These are phyloP conservation scores for Quercus tomentella DNA, from an alignment of 331 rosid species.

Conservation along the genomic window DNA sequence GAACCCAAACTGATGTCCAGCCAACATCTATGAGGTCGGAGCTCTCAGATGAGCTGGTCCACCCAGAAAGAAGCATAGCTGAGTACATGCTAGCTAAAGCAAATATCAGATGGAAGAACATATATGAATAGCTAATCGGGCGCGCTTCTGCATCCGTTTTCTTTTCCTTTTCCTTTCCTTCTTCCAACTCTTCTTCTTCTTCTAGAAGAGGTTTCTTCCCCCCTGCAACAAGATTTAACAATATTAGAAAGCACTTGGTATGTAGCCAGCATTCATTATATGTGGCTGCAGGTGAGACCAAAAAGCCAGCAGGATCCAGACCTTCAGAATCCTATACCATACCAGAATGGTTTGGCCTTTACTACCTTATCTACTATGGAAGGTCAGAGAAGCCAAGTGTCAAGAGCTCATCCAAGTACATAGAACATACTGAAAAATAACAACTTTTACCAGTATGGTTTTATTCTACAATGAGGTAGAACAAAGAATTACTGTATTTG, in stretches of 20 bases:
- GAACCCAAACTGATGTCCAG: constrained; percentile 95
- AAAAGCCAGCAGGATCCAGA: neutral
- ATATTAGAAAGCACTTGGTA: neutral
- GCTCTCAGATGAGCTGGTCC: constrained; percentile 76
- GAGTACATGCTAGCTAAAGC: constrained; percentile 96
- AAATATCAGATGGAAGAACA: constrained; percentile 92
- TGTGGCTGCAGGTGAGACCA: neutral
- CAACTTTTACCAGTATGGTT: neutral
- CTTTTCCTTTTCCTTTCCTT: constrained; percentile 48
- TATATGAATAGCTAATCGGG: constrained; percentile 81
- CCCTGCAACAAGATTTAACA: constrained; percentile 26
- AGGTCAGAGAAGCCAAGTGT: neutral
- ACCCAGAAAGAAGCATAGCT: constrained; percentile 96
- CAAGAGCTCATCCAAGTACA: neutral
- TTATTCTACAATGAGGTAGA: neutral
- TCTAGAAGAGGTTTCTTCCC: constrained; percentile 67
- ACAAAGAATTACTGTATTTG: neutral
- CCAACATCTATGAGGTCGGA: constrained; percentile 87
- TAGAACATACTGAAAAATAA: neutral
- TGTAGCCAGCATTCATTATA: neutral
- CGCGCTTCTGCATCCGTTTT: constrained; percentile 59
- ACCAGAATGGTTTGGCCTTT: neutral
- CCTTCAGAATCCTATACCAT: neutral
- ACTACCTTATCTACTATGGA: neutral
- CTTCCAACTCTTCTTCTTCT: constrained; percentile 58